phyloP scores from a whole-genome alignment of 352 stramenopile species.

The Globisporangium takayamanum region DNA sequence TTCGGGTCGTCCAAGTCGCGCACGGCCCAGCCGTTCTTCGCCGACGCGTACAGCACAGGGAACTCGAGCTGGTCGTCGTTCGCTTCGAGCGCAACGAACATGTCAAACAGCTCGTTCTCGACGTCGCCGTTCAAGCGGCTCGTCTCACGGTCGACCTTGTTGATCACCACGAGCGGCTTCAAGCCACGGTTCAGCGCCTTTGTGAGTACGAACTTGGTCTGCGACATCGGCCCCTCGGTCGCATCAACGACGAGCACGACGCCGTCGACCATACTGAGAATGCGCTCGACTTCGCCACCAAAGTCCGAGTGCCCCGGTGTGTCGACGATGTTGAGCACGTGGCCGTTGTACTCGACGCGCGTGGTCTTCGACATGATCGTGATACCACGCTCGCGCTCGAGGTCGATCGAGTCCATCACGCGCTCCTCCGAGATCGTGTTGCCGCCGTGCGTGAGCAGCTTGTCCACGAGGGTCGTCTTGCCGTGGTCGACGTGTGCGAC shows the following conservation, averaged over 20 bases:
- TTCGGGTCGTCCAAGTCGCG: constrained; percentile 72
- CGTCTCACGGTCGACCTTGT: constrained; percentile 97
- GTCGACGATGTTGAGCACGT: constrained; percentile 97
- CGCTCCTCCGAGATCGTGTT: constrained; percentile 82
- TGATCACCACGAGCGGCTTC: constrained; percentile 96
- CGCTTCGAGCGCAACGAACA: constrained; percentile 93
- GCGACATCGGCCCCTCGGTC: constrained; percentile 95
- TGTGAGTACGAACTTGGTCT: constrained; percentile 99
- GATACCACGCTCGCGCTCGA: constrained; percentile 98
- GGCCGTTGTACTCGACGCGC: constrained; percentile 90
- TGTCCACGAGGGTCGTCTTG: constrained; percentile 98
- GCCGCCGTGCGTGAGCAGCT: constrained; percentile 94
- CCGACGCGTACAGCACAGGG: constrained; percentile 93
- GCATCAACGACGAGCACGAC: constrained; percentile 97
- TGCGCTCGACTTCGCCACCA: constrained; percentile 96
- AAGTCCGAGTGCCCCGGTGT: constrained; percentile 99
- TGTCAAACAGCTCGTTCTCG: constrained; percentile 96
- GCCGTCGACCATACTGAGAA: constrained; percentile 96
- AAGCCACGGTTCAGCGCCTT: constrained; percentile 92
- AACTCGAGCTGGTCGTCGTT: constrained; percentile 96
- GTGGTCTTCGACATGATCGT: constrained; percentile 99
- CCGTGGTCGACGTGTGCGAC: constrained; percentile 98
- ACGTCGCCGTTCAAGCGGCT: constrained; percentile 90
- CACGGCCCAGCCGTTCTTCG: constrained; percentile 95
- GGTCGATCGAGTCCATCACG: constrained; percentile 98